Percentiles rank a stretch among this genome's conserved stretches.
Evolutionary conservation across 2,329 filamentous ascomycete species (phyloP).

Genomic region (Rasamsonia emersonii): DNA sequence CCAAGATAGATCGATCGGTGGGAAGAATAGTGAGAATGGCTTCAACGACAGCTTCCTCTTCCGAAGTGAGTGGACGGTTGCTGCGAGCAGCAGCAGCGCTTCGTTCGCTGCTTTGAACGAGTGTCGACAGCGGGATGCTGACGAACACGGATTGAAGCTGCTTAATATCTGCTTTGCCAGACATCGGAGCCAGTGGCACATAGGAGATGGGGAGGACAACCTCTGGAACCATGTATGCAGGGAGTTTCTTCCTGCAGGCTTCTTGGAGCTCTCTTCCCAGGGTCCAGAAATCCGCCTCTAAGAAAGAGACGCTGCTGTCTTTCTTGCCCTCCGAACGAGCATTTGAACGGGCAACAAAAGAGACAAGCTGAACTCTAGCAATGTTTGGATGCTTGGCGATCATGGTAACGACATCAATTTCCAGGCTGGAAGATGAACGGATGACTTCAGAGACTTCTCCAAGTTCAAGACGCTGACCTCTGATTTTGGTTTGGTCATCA

Average conservation of each 20-base stretch:
- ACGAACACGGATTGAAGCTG: conserved; percentile 20
- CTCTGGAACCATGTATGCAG: conserved; percentile 4
- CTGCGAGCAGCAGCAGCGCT: not conserved
- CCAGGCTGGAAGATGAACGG: conserved; percentile 13
- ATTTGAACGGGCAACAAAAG: conserved; percentile 17
- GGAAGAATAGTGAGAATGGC: conserved; percentile 16
- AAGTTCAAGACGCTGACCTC: conserved; percentile 34
- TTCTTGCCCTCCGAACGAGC: conserved; percentile 7
- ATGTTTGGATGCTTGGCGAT: conserved; percentile 21
- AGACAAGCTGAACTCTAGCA: conserved; percentile 19
- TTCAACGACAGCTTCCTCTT: conserved; percentile 18
- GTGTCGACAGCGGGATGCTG: conserved; percentile 15
- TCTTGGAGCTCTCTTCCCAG: conserved; percentile 16
- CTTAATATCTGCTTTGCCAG: conserved; percentile 26
- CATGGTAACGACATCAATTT: conserved; percentile 20
- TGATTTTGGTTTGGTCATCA: conserved; percentile 32
- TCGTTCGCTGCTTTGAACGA: conserved; percentile 14
- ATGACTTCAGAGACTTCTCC: conserved; percentile 29
- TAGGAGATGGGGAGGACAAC: conserved; percentile 1
- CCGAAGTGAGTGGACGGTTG: conserved; percentile 13
- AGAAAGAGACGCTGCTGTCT: conserved; percentile 9
- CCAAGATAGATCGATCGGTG: conserved; percentile 12
- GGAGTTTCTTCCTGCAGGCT: conserved; percentile 17
- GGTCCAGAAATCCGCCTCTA: conserved; percentile 13
- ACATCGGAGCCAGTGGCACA: conserved; percentile 17